Evolutionary conservation across 2,329 filamentous ascomycete genomes (phyloP).

Genomic region (Neocatenulostroma microsporum): DNA sequence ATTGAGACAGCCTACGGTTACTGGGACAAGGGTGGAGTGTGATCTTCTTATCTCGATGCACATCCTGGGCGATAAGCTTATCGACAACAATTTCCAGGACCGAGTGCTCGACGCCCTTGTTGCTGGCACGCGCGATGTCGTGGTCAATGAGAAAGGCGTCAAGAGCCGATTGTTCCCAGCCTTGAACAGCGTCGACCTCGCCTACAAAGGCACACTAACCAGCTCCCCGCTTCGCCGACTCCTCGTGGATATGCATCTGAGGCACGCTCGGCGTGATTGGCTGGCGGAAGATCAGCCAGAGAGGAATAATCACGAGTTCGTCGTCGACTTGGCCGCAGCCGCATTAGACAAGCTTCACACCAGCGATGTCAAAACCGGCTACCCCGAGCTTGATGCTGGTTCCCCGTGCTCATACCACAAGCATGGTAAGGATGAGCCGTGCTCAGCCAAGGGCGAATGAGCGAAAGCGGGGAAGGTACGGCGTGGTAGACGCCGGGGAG

Average conservation of each 20-base stretch:
- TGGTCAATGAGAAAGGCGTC: background rate
- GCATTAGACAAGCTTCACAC: no score
- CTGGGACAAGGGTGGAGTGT: background rate
- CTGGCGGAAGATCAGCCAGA: background rate
- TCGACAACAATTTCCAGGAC: constrained; percentile 17
- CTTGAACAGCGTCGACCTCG: background rate
- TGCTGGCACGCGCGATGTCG: background rate
- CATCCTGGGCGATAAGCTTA: constrained; percentile 15
- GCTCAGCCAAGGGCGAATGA: no score
- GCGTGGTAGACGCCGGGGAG: no score
- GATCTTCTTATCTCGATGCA: constrained; percentile 7
- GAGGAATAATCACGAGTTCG: background rate
- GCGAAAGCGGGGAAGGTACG: no score
- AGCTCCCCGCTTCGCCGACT: constrained; percentile 1
- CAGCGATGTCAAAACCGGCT: no score
- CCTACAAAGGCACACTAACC: background rate
- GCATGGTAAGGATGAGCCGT: background rate
- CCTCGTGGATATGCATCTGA: background rate
- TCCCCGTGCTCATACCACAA: constrained; percentile 1
- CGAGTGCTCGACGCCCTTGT: constrained; percentile 9
- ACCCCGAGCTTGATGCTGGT: background rate
- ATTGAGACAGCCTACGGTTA: background rate
- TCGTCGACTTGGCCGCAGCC: background rate
- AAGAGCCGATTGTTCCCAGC: background rate
- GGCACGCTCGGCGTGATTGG: background rate